Evolutionary conservation across 2,329 filamentous ascomycete species (phyloP).

Genomic region (Aspergillus japonicus): DNA sequence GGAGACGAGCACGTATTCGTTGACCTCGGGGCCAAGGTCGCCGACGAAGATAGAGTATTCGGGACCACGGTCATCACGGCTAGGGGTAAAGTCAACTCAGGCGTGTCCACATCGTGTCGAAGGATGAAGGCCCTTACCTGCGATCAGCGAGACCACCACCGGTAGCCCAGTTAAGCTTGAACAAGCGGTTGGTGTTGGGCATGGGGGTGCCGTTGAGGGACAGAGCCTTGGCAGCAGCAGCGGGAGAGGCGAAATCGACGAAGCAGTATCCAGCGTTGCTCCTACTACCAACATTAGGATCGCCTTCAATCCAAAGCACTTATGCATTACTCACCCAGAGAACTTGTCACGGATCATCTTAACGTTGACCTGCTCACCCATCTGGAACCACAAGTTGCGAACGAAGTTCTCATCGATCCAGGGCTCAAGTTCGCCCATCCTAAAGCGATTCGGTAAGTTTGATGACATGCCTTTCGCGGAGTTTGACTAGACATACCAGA

Average conservation of each 20-base stretch:
- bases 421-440: slow-evolving; percentile 98
- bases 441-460: slow-evolving; percentile 37
- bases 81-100: slow-evolving; percentile 14
- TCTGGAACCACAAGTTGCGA: slow-evolving; percentile 88
- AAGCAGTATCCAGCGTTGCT: slow-evolving; percentile 99
- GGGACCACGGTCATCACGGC: slow-evolving; percentile 88
- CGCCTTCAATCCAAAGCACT: slow-evolving; percentile 16
- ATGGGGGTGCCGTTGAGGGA: slow-evolving; percentile 82
- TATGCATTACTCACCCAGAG: slow-evolving; percentile 69
- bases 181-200: slow-evolving; percentile 88
- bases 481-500: slow-evolving; percentile 48
- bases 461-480: background rate
- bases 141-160: slow-evolving; percentile 93
- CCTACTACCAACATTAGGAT: slow-evolving; percentile 48
- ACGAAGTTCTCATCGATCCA: slow-evolving; percentile 99
- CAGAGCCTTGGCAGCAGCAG: slow-evolving; percentile 89
- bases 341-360: slow-evolving; percentile 99
- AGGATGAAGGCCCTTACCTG: slow-evolving; percentile 56
- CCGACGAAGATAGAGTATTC: slow-evolving; percentile 98
- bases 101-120: background rate
- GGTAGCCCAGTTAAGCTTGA: slow-evolving; percentile 99
- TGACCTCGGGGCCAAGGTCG: slow-evolving; percentile 95
- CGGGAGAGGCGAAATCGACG: slow-evolving; percentile 81
- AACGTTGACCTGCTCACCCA: slow-evolving; percentile 93
- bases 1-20: slow-evolving; percentile 95